Percentiles rank a stretch among this genome's conserved stretches.
These are phyloP conservation scores for Pseudocercospora fuligena DNA, from an alignment of 2,329 filamentous ascomycete species.

Conservation along the genomic window DNA sequence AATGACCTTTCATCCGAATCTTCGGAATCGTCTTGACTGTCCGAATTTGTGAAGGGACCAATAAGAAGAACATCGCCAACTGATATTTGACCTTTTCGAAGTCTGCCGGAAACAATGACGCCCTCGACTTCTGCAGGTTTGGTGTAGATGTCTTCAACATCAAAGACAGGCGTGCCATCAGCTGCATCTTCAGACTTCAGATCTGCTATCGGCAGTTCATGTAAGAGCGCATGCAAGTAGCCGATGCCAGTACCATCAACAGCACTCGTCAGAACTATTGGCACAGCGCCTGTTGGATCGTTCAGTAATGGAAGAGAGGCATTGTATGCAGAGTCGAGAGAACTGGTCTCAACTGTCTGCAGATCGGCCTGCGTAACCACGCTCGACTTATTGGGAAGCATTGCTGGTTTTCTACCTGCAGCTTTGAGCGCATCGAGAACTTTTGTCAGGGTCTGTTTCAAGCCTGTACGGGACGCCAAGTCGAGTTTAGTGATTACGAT, in stretches of 20 bases:
- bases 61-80: slow-evolving; percentile 79
- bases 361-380: slow-evolving; percentile 53
- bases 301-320: slow-evolving; percentile 58
- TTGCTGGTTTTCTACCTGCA: slow-evolving; percentile 72
- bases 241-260: slow-evolving; percentile 83
- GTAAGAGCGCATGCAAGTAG: slow-evolving; percentile 79
- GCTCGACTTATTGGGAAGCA: slow-evolving; percentile 55
- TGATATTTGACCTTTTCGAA: slow-evolving; percentile 77
- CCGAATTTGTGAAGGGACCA: slow-evolving; percentile 65
- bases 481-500: slow-evolving; percentile 92
- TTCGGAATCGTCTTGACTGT: slow-evolving; percentile 41
- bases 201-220: slow-evolving; percentile 69
- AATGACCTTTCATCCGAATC: slow-evolving; percentile 41
- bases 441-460: slow-evolving; percentile 73
- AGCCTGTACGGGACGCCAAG: slow-evolving; percentile 72
- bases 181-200: slow-evolving; percentile 45
- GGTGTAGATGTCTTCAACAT: slow-evolving; percentile 88
- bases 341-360: slow-evolving; percentile 62
- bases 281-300: slow-evolving; percentile 63
- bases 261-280: slow-evolving; percentile 85
- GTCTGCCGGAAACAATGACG: slow-evolving; percentile 78
- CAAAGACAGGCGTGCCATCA: slow-evolving; percentile 64
- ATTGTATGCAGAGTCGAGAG: slow-evolving; percentile 60
- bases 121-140: slow-evolving; percentile 49
- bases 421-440: slow-evolving; percentile 79